Conservation (phyloP, 345 rosid genomes). For the Citrus glauca region DNA sequence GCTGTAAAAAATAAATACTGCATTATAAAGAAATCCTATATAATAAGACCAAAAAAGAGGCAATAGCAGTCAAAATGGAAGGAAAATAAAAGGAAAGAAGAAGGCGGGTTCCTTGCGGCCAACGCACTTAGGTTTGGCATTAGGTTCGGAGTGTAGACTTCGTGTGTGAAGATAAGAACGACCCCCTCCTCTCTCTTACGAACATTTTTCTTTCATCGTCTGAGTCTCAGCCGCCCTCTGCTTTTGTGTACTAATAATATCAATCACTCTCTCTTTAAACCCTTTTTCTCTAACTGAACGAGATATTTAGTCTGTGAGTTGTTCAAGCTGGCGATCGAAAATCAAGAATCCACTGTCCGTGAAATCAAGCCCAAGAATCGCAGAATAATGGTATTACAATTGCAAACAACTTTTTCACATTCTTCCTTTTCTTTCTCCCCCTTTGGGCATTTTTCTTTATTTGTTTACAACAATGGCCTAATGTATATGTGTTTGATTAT, state of each 20-base stretch:
- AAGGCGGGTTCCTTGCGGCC: constrained; percentile 53
- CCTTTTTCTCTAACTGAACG: constrained; percentile 2
- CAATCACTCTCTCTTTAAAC: not conserved
- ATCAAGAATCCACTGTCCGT: constrained; percentile 65
- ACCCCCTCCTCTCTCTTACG: not conserved
- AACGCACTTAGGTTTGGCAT: constrained; percentile 42
- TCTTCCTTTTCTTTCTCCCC: constrained; percentile 16
- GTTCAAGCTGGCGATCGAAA: constrained; percentile 78
- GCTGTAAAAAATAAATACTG: no score
- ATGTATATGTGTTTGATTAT: not conserved
- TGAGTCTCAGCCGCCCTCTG: constrained; percentile 1
- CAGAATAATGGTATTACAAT: constrained; percentile 62
- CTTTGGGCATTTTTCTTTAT: not conserved
- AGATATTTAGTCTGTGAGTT: not conserved
- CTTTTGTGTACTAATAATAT: not conserved
- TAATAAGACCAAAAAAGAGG: constrained; percentile 5
- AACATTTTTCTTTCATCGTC: not conserved
- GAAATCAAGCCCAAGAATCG: constrained; percentile 79
- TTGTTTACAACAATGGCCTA: not conserved
- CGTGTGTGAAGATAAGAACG: constrained; percentile 65
- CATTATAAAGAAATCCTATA: no score
- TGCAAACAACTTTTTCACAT: not conserved
- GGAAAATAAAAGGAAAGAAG: constrained; percentile 37
- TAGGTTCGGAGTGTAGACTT: constrained; percentile 39
- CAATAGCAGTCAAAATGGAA: constrained; percentile 25